phyloP scores from a whole-genome alignment of 2,329 filamentous ascomycete species.

The Arthroderma sp. region DNA sequence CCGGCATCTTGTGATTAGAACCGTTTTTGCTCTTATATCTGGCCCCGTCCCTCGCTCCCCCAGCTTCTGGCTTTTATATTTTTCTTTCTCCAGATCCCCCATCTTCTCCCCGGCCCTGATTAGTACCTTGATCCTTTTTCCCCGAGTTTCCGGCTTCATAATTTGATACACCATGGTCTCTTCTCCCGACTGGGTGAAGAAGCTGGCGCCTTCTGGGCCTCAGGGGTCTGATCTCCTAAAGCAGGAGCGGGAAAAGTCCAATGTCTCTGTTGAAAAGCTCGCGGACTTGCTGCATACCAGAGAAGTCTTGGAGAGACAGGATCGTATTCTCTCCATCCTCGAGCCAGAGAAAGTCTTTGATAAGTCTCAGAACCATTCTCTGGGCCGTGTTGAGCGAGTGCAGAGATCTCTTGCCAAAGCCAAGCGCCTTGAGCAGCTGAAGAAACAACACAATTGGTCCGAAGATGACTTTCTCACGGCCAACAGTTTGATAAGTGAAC shows the following conservation, averaged over 20 bases:
- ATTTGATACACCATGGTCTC: conserved; percentile 24
- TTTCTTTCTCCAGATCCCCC: background rate
- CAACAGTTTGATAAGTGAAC: conserved; percentile 59
- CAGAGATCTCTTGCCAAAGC: conserved; percentile 57
- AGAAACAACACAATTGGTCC: conserved; percentile 55
- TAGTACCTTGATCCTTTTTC: too few relatives aligned
- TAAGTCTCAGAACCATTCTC: conserved; percentile 66
- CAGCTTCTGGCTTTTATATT: background rate
- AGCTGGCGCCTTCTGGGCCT: conserved; percentile 52
- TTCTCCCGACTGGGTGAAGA: conserved; percentile 53
- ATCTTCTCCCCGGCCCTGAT: background rate
- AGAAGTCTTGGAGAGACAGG: conserved; percentile 49
- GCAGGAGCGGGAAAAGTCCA: conserved; percentile 56
- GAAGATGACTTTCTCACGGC: conserved; percentile 52
- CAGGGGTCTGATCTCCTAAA: conserved; percentile 58
- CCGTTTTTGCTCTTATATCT: conserved; percentile 2
- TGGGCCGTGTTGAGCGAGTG: conserved; percentile 56
- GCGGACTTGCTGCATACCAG: conserved; percentile 58
- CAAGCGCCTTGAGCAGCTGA: conserved; percentile 57
- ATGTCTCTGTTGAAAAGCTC: conserved; percentile 54
- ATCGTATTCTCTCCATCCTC: conserved; percentile 52
- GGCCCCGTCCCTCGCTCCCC: conserved; percentile 24
- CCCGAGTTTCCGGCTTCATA: too few relatives aligned
- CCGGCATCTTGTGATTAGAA: conserved; percentile 5
- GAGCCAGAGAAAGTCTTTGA: conserved; percentile 59